These are phyloP conservation scores for Chlamydomonas incerta DNA, from an alignment of 139 green algal genomes.

Conservation along the genomic window DNA sequence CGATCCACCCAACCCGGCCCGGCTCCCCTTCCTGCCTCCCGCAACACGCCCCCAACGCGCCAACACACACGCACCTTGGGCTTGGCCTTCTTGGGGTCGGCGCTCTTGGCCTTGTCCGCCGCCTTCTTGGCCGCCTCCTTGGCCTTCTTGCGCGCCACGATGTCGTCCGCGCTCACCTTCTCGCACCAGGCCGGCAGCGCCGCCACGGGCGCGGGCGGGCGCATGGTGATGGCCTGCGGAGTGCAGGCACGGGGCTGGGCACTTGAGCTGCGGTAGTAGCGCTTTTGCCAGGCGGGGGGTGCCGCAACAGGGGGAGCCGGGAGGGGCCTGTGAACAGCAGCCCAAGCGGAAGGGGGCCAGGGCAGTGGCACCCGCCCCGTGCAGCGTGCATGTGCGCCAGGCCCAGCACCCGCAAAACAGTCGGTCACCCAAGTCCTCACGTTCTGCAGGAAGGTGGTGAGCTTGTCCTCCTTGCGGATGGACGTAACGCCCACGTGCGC, in stretches of 20 bases:
- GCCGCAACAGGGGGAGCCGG: too few species aligned
- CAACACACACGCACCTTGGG: not conserved
- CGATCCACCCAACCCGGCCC: too few species aligned
- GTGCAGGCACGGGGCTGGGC: not conserved
- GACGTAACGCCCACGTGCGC: slow-evolving; percentile 1
- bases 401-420: too few species aligned
- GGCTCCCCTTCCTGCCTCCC: too few species aligned
- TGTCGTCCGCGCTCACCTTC: slow-evolving; percentile 30
- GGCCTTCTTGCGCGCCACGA: slow-evolving; percentile 22
- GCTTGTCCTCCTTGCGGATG: slow-evolving; percentile 19
- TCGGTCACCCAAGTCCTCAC: too few species aligned
- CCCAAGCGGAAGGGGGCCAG: too few species aligned
- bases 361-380: too few species aligned
- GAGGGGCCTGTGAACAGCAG: too few species aligned
- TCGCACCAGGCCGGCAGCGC: not conserved
- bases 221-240: slow-evolving; percentile 27
- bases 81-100: not conserved
- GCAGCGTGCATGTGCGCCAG: too few species aligned
- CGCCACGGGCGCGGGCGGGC: not conserved
- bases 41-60: too few species aligned
- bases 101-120: slow-evolving; percentile 14
- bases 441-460: slow-evolving; percentile 11
- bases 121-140: slow-evolving; percentile 34
- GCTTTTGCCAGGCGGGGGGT: not conserved
- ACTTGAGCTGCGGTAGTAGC: not conserved